These are phyloP conservation scores for Dendrothele bispora DNA, from an alignment of 768 basidiomycete species.

Conservation along the genomic window DNA sequence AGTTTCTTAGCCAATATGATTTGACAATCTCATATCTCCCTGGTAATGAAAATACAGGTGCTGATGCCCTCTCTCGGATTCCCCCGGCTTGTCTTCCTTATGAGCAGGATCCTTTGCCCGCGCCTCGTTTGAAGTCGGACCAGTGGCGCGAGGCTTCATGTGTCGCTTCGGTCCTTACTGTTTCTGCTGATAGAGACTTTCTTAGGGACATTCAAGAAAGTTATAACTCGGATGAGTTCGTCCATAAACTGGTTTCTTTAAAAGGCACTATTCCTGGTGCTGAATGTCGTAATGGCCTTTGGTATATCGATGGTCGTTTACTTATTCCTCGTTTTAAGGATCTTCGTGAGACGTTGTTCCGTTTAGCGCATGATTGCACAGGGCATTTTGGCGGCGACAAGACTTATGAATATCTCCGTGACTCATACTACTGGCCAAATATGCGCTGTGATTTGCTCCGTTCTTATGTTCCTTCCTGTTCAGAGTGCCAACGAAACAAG, in stretches of 20 bases:
- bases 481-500: background rate
- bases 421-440: constrained; percentile 14
- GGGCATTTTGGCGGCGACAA: constrained; percentile 12
- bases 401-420: constrained; percentile 5
- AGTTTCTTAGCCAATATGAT: constrained; percentile 28
- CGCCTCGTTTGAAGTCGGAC: background rate
- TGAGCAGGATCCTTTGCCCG: too few relatives aligned
- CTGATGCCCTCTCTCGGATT: constrained; percentile 28
- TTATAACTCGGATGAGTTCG: background rate
- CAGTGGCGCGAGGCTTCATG: background rate
- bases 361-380: background rate
- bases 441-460: constrained; percentile 21
- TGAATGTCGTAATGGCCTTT: background rate
- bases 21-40: constrained; percentile 25
- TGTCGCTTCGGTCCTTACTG: background rate
- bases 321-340: background rate
- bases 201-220: background rate
- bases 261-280: background rate
- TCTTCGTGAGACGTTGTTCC: background rate
- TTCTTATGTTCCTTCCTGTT: constrained; percentile 19
- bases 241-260: background rate
- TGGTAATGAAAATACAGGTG: constrained; percentile 24
- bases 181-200: background rate
- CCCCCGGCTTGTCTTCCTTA: background rate
- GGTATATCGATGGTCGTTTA: background rate